These are phyloP conservation scores for Pestalotiopsis sp. DNA, from an alignment of 2,329 filamentous ascomycete genomes.

Conservation along the genomic window DNA sequence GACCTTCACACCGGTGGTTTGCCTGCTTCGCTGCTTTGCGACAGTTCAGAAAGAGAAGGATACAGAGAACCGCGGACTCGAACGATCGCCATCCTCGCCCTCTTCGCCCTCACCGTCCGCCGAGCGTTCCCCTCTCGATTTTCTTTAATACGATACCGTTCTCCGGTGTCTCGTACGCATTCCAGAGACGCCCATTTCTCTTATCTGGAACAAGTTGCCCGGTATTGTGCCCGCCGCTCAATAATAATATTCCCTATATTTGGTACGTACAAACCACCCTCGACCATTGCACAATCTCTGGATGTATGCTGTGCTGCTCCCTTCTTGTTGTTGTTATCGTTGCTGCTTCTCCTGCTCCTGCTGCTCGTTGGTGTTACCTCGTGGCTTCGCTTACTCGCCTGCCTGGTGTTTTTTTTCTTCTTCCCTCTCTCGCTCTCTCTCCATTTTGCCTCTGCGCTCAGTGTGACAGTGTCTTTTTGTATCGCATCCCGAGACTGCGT, in stretches of 20 bases:
- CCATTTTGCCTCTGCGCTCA: not conserved
- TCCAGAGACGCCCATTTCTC: not conserved
- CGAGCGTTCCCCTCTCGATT: not conserved
- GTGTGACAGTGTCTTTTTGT: constrained; percentile 1
- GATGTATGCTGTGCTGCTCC: not conserved
- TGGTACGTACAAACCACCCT: not conserved
- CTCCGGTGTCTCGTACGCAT: constrained; percentile 2
- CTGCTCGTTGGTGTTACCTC: not conserved
- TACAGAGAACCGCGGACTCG: constrained; percentile 6
- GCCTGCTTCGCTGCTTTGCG: not conserved
- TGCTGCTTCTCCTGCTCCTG: not conserved
- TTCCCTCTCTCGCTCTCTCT: not conserved
- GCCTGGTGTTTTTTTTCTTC: not conserved
- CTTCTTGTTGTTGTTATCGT: not conserved
- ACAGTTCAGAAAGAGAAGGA: constrained; percentile 2
- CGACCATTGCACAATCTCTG: not conserved
- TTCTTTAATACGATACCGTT: not conserved
- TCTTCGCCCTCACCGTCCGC: not conserved
- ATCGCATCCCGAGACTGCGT: not conserved
- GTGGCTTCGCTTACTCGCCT: not conserved
- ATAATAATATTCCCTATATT: not conserved
- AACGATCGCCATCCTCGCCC: not conserved
- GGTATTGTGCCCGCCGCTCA: not conserved
- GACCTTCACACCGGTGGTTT: constrained; percentile 6
- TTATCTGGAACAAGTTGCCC: constrained; percentile 1